Evolutionary conservation across 768 basidiomycete species (phyloP).

Genomic region (Russula ochroleuca): DNA sequence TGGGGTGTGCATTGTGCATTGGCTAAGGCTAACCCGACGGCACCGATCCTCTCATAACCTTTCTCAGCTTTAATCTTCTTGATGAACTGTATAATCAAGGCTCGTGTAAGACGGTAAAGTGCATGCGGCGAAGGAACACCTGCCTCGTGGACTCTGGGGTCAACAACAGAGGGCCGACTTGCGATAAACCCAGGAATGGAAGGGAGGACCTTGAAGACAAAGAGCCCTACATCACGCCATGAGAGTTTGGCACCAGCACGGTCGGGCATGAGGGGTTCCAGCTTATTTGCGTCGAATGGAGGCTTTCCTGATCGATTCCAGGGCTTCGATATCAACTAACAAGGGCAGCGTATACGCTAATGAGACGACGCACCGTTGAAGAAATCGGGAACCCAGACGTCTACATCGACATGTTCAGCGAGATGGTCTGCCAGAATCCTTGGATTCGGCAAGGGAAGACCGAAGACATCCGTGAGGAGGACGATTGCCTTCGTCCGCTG

Average conservation of each 20-base stretch:
- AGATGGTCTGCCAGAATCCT: constrained; percentile 56
- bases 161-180: constrained; percentile 33
- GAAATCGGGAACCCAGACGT: constrained; percentile 62
- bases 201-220: constrained; percentile 29
- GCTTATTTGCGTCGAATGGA: constrained; percentile 29
- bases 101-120: neutral
- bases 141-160: constrained; percentile 32
- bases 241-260: constrained; percentile 31
- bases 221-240: constrained; percentile 26
- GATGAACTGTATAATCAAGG: constrained; percentile 34
- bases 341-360: neutral
- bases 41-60: constrained; percentile 41
- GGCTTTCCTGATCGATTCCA: constrained; percentile 32
- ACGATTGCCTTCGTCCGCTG: constrained; percentile 42
- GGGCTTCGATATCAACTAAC: neutral
- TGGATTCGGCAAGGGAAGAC: constrained; percentile 47
- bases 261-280: constrained; percentile 34
- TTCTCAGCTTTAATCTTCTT: constrained; percentile 38
- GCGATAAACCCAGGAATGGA: constrained; percentile 28
- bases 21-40: constrained; percentile 38
- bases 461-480: constrained; percentile 55
- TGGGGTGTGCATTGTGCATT: neutral
- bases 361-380: constrained; percentile 43
- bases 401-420: constrained; percentile 46
- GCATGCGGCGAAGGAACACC: neutral